A percentile compares a stretch with the other conserved stretches of the same genome.
Evolutionary conservation across 2,329 filamentous ascomycete species (phyloP).

Genomic region (Golovinomyces cichoracearum): DNA sequence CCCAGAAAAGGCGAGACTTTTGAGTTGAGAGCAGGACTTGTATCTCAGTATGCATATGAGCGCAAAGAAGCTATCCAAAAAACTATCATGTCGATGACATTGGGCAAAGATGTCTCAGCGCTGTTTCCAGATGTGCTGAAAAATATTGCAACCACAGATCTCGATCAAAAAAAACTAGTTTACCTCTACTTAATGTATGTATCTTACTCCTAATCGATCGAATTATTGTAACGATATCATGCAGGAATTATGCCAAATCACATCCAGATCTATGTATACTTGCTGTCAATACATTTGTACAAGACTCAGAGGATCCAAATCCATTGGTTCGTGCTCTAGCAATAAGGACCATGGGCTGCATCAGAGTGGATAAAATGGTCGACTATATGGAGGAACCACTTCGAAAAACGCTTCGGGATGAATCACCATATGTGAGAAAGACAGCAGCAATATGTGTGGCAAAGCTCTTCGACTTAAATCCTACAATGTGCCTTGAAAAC

Average conservation of each 20-base stretch:
- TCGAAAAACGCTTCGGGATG: slow-evolving; percentile 83
- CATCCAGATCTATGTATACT: slow-evolving; percentile 96
- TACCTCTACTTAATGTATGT: slow-evolving; percentile 84
- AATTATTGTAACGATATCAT: slow-evolving; percentile 4
- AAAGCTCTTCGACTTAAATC: slow-evolving; percentile 90
- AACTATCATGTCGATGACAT: slow-evolving; percentile 99
- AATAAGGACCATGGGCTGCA: slow-evolving; percentile 95
- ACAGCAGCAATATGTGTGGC: slow-evolving; percentile 94
- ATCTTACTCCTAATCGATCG: background rate
- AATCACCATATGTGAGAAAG: slow-evolving; percentile 95
- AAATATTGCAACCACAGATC: slow-evolving; percentile 82
- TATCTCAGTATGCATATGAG: slow-evolving; percentile 98
- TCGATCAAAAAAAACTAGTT: slow-evolving; percentile 98
- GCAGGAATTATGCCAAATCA: slow-evolving; percentile 96
- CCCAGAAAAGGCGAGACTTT: slow-evolving; percentile 96
- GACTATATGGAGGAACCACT: slow-evolving; percentile 99
- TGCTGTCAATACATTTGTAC: slow-evolving; percentile 95
- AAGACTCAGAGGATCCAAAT: slow-evolving; percentile 96
- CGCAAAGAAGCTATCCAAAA: slow-evolving; percentile 97
- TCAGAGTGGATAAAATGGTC: slow-evolving; percentile 96
- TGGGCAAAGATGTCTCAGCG: slow-evolving; percentile 94
- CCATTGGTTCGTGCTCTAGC: slow-evolving; percentile 82
- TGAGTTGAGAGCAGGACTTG: slow-evolving; percentile 79
- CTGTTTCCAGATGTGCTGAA: slow-evolving; percentile 94
- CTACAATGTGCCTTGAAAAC: slow-evolving; percentile 79